Evolutionary conservation across 192 early-diverging fungal genomes (phyloP).

Genomic region (Pilobolus umbonatus): DNA sequence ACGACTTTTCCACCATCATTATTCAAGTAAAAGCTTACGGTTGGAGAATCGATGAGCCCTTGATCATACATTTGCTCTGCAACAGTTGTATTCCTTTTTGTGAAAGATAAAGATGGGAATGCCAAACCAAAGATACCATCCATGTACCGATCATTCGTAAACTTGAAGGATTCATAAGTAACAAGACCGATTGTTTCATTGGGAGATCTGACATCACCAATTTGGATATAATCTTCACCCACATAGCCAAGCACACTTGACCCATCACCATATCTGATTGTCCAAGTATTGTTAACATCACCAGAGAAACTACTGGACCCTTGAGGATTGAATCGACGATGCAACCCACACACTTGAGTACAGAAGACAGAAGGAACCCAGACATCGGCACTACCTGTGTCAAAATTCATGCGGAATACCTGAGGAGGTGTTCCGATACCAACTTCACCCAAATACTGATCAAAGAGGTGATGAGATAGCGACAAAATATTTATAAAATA

Average conservation of each 20-base stretch:
- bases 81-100: conserved; percentile 10
- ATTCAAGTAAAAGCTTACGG: conserved; percentile 28
- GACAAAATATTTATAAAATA: background rate
- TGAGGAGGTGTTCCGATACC: conserved; percentile 64
- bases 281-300: conserved; percentile 27
- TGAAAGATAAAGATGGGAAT: conserved; percentile 37
- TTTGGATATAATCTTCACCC: conserved; percentile 45
- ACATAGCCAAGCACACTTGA: conserved; percentile 33
- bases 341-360: conserved; percentile 13
- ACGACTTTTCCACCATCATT: conserved; percentile 42
- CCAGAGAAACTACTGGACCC: conserved; percentile 22
- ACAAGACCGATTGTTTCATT: conserved; percentile 62
- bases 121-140: conserved; percentile 69
- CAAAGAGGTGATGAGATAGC: background rate
- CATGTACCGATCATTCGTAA: conserved; percentile 50
- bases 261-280: conserved; percentile 42
- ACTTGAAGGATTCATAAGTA: conserved; percentile 48
- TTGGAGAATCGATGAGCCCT: conserved; percentile 12
- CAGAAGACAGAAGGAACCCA: conserved; percentile 48
- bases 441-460: conserved; percentile 48
- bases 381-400: conserved; percentile 70
- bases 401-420: conserved; percentile 61
- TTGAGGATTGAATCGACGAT: conserved; percentile 22
- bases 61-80: conserved; percentile 16
- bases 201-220: conserved; percentile 49